Evolutionary conservation across 2,329 filamentous ascomycete genomes (phyloP), one percentile per base, ranked within the genome.

Genomic region (Alternaria ethzedia): DNA sequence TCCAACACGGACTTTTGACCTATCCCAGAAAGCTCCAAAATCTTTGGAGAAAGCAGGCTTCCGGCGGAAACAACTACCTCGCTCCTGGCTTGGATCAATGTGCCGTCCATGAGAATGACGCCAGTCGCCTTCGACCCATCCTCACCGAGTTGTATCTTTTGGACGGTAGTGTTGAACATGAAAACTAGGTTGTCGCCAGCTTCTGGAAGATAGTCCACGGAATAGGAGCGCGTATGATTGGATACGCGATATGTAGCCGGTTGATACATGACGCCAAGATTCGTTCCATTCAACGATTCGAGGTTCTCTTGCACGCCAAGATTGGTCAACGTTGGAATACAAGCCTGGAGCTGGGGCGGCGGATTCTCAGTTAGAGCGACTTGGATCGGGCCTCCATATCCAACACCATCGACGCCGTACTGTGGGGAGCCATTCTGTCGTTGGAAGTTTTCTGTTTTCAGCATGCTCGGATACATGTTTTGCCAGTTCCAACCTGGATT

Each of bases 401-500:
- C 76, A 20, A 75, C 67, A 15, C 75, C 76, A 9, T 65, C 66
- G 2, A 55, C 49, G 2, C 72, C 72, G 57, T 76, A 76, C 30
- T 73, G 66, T 8, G 63, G 63, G 6, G 59, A 47, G 2, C 66
- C 68, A 12, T 67, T 51, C 20, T 56, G 41, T 7, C 67, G 71
- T 36, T 69, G 66, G 28, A 74, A 79, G 26, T 71, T 73, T 57
- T 78, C 75, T 2, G 67, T 64, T 36, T 66, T 69, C n/a, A 74
- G 68, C 71, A 80, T 78, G 9, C 71, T 75, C 8, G 70, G 61
- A 50, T 70, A 66, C 49, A 85, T 67, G 11, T 78, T 78, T 41
- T 85, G 76, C 84, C 85, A 89, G 1, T 82, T 81, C 88, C 88
- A 90, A 7, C 68, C 65, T 43, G 55, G 45, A 66, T 89, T 89